Percentiles rank a stretch among this genome's conserved stretches.
Conservation (phyloP, 495 filamentous ascomycete genomes). For the Aspergillus biplanus region DNA sequence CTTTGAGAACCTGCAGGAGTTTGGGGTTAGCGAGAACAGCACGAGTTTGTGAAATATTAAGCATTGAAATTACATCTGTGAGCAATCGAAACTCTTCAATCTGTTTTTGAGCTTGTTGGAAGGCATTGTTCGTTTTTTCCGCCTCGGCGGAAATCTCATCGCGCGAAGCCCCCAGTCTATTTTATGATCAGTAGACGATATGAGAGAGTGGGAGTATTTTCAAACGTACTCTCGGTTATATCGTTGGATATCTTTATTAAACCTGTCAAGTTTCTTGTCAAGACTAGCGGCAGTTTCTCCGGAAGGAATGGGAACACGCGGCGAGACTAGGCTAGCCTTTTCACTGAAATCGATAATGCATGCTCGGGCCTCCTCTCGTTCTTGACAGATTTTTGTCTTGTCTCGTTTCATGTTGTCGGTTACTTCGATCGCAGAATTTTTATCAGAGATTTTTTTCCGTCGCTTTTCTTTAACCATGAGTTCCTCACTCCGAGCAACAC, state of each 20-base stretch:
- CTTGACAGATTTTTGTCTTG: constrained; percentile 47
- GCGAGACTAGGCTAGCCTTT: constrained; percentile 59
- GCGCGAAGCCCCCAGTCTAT: constrained; percentile 67
- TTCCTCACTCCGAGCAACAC: constrained; percentile 63
- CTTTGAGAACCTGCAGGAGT: constrained; percentile 55
- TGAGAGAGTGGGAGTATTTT: constrained; percentile 12
- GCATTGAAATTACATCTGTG: constrained; percentile 45
- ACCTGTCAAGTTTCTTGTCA: constrained; percentile 62
- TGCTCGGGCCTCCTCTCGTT: constrained; percentile 48
- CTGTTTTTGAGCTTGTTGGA: constrained; percentile 48
- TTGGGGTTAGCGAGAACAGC: constrained; percentile 9
- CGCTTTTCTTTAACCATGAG: constrained; percentile 53
- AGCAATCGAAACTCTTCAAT: constrained; percentile 55
- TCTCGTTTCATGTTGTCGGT: constrained; percentile 55
- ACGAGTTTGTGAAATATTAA: background rate
- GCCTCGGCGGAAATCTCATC: constrained; percentile 64
- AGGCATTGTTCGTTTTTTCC: constrained; percentile 43
- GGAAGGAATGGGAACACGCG: constrained; percentile 66
- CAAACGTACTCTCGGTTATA: constrained; percentile 52
- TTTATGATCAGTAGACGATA: constrained; percentile 9
- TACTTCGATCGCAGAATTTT: constrained; percentile 63
- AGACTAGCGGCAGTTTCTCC: constrained; percentile 68
- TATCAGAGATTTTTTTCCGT: constrained; percentile 58
- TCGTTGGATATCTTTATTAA: constrained; percentile 58
- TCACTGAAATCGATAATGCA: constrained; percentile 57